Base-by-base conservation (phyloP, 305 asterid species). In the Fraxinus velutina region DNA sequence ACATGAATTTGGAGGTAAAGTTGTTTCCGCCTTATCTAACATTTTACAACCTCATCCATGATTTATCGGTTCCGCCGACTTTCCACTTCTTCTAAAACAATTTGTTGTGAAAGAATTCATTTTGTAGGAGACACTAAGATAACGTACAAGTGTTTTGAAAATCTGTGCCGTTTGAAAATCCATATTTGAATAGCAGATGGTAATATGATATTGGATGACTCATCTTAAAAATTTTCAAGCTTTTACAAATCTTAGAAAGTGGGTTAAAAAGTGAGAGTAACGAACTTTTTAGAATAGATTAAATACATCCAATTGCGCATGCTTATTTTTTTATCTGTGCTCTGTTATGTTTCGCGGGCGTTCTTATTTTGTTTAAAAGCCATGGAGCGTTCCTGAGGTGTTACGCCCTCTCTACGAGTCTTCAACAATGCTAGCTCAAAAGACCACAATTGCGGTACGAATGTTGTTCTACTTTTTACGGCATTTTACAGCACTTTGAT, bases 351-450 rank as follows among this genome's bases (percentile, higher is more conserved):
- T 77, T 21, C 10, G 36, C 21, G 68, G 17, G 27, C 36, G 32
- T 27, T 24, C 62, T 55, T 62, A 7, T 50, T 39, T 78, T 12
- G 64, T 76, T 77, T 52, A 24, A 75, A 79, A 94, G 98, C 89
- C 97, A 27, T 88, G 91, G 93, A 89, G 90, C 78, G 97, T 92
- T 78, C 97, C 98, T 1, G 98, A 94, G 89, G 98, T 94, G 52
- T 85, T 94, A 73, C 98, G 97, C 66, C 93, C 97, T 24, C 92
- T 94, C 17, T 94, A 94, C 33, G 98, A 94, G 81, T 94, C 98
- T 27, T 88, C 98, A 13, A 88, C 96, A 0, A 90, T 90, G 52
- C 94, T 94, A 42, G 95, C 98, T 33, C 98, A 94, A 80, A 92
- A 85, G 92, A 81, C 89, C 37, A 92, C 98, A 15, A 92, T 91